A percentile compares a stretch with the other conserved stretches of the same genome.
These are phyloP conservation scores for Aristolochia fimbriata DNA, from an alignment of 164 flowering plant species.

Conservation along the genomic window DNA sequence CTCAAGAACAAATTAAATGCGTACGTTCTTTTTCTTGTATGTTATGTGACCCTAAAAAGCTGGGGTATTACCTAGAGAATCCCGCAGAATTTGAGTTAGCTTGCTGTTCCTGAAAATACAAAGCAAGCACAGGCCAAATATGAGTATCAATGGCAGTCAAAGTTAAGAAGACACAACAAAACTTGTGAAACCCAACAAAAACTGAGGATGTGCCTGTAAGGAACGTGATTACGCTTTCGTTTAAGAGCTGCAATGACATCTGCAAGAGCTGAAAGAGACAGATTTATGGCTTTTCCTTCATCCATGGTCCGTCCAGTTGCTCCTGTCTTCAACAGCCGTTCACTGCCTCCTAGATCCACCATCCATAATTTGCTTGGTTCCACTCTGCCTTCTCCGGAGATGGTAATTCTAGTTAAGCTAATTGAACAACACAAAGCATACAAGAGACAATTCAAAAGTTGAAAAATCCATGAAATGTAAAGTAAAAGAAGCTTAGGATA, in stretches of 20 bases:
- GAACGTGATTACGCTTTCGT: constrained; percentile 60
- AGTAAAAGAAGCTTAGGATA: constrained; percentile 24
- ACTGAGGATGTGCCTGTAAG: constrained; percentile 51
- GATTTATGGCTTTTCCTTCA: constrained; percentile 82
- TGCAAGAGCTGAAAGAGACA: constrained; percentile 79
- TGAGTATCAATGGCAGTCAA: not conserved
- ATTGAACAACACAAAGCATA: constrained; percentile 35
- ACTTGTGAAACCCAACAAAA: not conserved
- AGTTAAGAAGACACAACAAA: not conserved
- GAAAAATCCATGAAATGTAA: constrained; percentile 6
- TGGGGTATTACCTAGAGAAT: constrained; percentile 51
- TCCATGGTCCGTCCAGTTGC: constrained; percentile 76
- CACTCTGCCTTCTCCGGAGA: constrained; percentile 25
- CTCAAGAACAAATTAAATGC: constrained; percentile 2
- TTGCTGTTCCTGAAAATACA: constrained; percentile 72
- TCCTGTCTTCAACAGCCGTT: constrained; percentile 69
- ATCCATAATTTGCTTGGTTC: constrained; percentile 68
- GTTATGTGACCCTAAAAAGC: too few species aligned
- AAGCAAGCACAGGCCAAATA: constrained; percentile 7
- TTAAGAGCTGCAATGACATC: constrained; percentile 80
- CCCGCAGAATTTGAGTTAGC: constrained; percentile 73
- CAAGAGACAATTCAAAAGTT: constrained; percentile 18
- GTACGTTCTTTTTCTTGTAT: too few species aligned
- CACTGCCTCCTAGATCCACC: constrained; percentile 96
- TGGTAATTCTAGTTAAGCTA: constrained; percentile 71